Conservation (phyloP, 1,139 yeast genomes). For the Meyerozyma smithsonii region DNA sequence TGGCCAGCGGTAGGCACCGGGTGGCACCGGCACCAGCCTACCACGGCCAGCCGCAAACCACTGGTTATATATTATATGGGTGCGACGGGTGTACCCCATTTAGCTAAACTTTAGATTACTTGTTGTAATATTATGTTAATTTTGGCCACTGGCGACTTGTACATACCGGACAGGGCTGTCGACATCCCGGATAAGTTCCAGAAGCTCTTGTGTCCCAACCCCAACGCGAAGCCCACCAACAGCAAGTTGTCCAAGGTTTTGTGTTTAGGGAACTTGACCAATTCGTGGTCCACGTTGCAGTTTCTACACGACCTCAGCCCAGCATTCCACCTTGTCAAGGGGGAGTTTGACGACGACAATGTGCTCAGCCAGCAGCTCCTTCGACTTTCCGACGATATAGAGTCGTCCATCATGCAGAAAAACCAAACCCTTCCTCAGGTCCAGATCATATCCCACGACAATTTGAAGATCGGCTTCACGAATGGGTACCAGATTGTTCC, state of each 20-base stretch:
- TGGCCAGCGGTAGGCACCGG: no score
- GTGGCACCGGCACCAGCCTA: no score
- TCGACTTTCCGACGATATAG: constrained; percentile 17
- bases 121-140: constrained; percentile 52
- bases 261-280: constrained; percentile 82
- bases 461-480: constrained; percentile 75
- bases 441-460: constrained; percentile 62
- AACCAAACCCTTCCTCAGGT: constrained; percentile 51
- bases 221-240: constrained; percentile 33
- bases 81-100: background rate
- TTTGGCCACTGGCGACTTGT: constrained; percentile 86
- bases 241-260: constrained; percentile 81
- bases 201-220: constrained; percentile 59
- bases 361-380: constrained; percentile 32
- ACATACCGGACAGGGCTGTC: constrained; percentile 80
- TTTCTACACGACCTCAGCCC: constrained; percentile 67
- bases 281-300: constrained; percentile 56
- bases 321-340: constrained; percentile 72
- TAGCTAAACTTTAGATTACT: background rate
- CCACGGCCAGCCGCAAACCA: no score
- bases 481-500: constrained; percentile 86
- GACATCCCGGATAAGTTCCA: constrained; percentile 57
- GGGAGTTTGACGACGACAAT: constrained; percentile 55
- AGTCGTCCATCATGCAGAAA: constrained; percentile 5
- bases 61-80: background rate